Base-by-base conservation (phyloP, 2,329 filamentous ascomycete species). In the Botrytis cinerea region DNA sequence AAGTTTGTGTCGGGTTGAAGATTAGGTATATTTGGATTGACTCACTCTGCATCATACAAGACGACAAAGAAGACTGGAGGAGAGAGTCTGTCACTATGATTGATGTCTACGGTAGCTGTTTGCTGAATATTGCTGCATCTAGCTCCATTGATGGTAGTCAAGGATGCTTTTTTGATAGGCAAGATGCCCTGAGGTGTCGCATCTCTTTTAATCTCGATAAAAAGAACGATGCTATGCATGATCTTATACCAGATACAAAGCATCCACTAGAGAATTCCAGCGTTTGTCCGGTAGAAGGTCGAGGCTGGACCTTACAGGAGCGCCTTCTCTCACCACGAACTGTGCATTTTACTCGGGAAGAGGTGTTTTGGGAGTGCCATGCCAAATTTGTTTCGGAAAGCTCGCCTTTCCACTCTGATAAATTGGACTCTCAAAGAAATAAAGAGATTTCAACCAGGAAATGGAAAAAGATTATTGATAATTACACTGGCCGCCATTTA, bases 231-330 rank as follows among this genome's bases (percentile, higher is more conserved):
- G 4, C 7, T 25, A 12, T 25, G 32, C 16, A 61, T 14, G 2
- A 61, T 38, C 25, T 22, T 14, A 8, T 3, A 25, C 5, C 12
- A 12, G 0, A 0, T 12, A 14, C 1, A 2, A 25, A 6, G 20
- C 32, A 38, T 25, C 20, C 32, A 6, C 2, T 14, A 8, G 9
- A 35, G 1, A 0, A 25, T 14, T 20, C 1, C 3, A 8, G 7
- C 6, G 10, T 38, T 25, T 38, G 32, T 22, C 59, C 32, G 2
- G 25, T 61, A 25, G 59, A 61, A 25, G 25, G 5, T 16, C 32
- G 32, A 61, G 32, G 59, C 5, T 61, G 32, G 59, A 25, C 22
- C 10, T 61, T 61, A 4, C 59, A 61, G 9, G 59, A 61, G 32
- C 32, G 59, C 22, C 10, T 61, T 25, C 59, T 61, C 6, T 61